phyloP scores from a whole-genome alignment of 306 rosid species.

The Carpinus viminea region DNA sequence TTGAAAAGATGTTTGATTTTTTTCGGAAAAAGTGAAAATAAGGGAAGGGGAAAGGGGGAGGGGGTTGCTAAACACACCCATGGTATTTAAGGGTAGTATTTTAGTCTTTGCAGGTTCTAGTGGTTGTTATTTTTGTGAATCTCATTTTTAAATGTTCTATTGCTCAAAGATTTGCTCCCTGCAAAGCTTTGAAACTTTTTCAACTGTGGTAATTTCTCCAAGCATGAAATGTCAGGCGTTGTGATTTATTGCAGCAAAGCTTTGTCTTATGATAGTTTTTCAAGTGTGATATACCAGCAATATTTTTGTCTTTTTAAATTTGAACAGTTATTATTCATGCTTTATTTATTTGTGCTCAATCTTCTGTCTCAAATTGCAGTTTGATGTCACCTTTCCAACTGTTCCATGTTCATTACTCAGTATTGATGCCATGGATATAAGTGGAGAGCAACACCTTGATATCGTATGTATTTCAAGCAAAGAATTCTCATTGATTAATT shows the following conservation, averaged over 20 bases:
- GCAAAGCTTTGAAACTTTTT: neutral
- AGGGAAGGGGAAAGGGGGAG: no score
- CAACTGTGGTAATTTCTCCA: neutral
- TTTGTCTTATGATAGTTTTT: neutral
- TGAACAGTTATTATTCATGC: neutral
- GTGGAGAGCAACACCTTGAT: slow-evolving; percentile 91
- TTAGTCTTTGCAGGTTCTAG: slow-evolving; percentile 1
- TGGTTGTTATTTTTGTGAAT: slow-evolving; percentile 5
- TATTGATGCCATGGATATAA: slow-evolving; percentile 82
- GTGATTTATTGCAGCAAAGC: neutral
- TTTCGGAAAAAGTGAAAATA: no score
- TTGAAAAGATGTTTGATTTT: no score
- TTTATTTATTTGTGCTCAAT: slow-evolving; percentile 1
- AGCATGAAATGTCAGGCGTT: neutral
- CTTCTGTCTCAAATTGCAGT: slow-evolving; percentile 57
- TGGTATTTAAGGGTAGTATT: neutral
- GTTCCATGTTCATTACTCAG: slow-evolving; percentile 88
- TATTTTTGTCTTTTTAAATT: neutral
- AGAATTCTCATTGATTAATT: slow-evolving; percentile 10
- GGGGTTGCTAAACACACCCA: no score
- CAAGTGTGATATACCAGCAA: neutral
- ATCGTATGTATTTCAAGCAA: slow-evolving; percentile 57
- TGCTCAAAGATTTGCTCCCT: neutral
- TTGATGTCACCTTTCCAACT: slow-evolving; percentile 88
- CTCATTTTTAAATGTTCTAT: neutral